phyloP scores from a whole-genome alignment of 345 rosid genomes.

The Cardamine chenopodiifolia region DNA sequence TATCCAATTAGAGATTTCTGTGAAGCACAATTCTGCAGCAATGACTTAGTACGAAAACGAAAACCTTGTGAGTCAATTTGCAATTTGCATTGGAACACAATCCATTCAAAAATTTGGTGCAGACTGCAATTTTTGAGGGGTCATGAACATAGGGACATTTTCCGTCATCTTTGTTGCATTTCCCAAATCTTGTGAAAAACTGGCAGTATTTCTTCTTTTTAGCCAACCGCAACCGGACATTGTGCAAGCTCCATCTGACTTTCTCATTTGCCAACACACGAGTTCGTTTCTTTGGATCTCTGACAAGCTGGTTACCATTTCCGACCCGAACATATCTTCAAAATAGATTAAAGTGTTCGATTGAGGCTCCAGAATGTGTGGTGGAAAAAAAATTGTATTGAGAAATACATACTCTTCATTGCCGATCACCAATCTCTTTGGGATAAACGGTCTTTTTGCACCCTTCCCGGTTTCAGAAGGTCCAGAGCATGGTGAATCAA shows the following conservation, averaged over 20 bases:
- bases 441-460: slow-evolving; percentile 67
- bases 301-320: slow-evolving; percentile 89
- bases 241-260: slow-evolving; percentile 96
- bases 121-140: slow-evolving; percentile 87
- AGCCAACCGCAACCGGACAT: slow-evolving; percentile 79
- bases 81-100: slow-evolving; percentile 71
- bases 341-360: slow-evolving; percentile 22
- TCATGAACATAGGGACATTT: slow-evolving; percentile 94
- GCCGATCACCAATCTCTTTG: slow-evolving; percentile 89
- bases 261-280: slow-evolving; percentile 94
- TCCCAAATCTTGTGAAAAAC: slow-evolving; percentile 95
- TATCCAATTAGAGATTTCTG: slow-evolving; percentile 25
- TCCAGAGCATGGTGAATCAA: slow-evolving; percentile 50
- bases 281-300: slow-evolving; percentile 91
- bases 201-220: slow-evolving; percentile 85
- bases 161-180: slow-evolving; percentile 93
- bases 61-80: slow-evolving; percentile 95
- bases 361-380: slow-evolving; percentile 6
- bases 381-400: slow-evolving; percentile 1
- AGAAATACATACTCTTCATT: slow-evolving; percentile 81
- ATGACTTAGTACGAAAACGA: slow-evolving; percentile 19
- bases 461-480: slow-evolving; percentile 48
- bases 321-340: slow-evolving; percentile 95
- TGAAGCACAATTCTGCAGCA: slow-evolving; percentile 21
- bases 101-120: slow-evolving; percentile 91